These are phyloP conservation scores for Coemansia sp. DNA, from an alignment of 192 early-diverging fungal species.

Conservation along the genomic window DNA sequence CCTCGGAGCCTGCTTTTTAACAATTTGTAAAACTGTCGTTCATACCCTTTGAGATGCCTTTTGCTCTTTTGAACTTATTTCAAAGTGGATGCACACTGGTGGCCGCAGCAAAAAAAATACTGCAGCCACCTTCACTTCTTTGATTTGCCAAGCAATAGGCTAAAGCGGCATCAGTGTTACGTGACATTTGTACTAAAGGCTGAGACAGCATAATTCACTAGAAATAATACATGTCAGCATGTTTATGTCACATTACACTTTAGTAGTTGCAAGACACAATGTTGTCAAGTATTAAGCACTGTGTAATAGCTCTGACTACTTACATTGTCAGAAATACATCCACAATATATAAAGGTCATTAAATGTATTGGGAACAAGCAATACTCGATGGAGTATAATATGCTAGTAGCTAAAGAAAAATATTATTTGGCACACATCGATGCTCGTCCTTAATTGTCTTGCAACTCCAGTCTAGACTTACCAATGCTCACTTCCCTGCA, in stretches of 20 bases:
- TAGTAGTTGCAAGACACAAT: not conserved
- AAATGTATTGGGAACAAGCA: not conserved
- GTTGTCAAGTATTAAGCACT: not conserved
- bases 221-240: not conserved
- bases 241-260: not conserved
- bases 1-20: too few species aligned
- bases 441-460: not conserved
- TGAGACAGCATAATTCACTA: not conserved
- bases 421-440: not conserved
- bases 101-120: too few species aligned
- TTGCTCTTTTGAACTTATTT: too few species aligned
- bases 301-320: too few species aligned
- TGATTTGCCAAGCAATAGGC: not conserved
- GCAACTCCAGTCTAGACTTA: not conserved
- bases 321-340: not conserved
- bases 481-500: not conserved
- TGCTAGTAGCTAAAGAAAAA: not conserved
- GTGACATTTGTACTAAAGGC: not conserved
- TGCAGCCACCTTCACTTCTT: too few species aligned
- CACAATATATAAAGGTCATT: not conserved
- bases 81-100: too few species aligned
- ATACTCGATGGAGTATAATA: not conserved
- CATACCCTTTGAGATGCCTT: too few species aligned
- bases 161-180: not conserved
- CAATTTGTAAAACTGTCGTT: too few species aligned